These are phyloP conservation scores for Scytalidium sp. DNA, from an alignment of 2,329 filamentous ascomycete genomes.

Conservation along the genomic window DNA sequence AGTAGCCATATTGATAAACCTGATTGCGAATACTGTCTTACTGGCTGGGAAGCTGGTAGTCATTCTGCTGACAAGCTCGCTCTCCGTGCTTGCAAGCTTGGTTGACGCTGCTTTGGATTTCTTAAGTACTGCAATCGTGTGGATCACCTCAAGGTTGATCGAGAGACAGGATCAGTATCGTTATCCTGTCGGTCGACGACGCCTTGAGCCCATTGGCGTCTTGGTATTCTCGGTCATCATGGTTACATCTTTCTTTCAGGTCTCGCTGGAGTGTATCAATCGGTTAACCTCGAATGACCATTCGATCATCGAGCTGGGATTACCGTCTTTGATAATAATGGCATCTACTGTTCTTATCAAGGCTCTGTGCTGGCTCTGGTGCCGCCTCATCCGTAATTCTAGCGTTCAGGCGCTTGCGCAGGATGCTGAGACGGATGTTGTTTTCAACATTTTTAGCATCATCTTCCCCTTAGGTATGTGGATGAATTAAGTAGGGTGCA, in stretches of 20 bases:
- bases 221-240: conserved; percentile 62
- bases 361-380: conserved; percentile 58
- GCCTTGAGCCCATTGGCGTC: conserved; percentile 60
- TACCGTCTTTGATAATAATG: conserved; percentile 55
- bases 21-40: conserved; percentile 56
- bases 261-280: conserved; percentile 56
- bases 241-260: conserved; percentile 60
- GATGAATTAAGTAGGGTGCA: too few relatives aligned
- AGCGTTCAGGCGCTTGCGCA: conserved; percentile 62
- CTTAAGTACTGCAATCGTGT: conserved; percentile 58
- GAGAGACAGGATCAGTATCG: conserved; percentile 36
- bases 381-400: conserved; percentile 57
- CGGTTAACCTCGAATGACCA: conserved; percentile 50
- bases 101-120: conserved; percentile 60
- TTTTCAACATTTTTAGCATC: conserved; percentile 62
- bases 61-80: conserved; percentile 51
- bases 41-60: conserved; percentile 53
- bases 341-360: conserved; percentile 56
- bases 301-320: conserved; percentile 45
- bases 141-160: conserved; percentile 57
- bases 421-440: conserved; percentile 62
- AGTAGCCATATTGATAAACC: conserved; percentile 76
- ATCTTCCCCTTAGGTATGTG: conserved; percentile 50
- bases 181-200: conserved; percentile 55
- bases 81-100: conserved; percentile 59